Base-by-base conservation (phyloP, 306 rosid genomes). In the Ceratonia siliqua region DNA sequence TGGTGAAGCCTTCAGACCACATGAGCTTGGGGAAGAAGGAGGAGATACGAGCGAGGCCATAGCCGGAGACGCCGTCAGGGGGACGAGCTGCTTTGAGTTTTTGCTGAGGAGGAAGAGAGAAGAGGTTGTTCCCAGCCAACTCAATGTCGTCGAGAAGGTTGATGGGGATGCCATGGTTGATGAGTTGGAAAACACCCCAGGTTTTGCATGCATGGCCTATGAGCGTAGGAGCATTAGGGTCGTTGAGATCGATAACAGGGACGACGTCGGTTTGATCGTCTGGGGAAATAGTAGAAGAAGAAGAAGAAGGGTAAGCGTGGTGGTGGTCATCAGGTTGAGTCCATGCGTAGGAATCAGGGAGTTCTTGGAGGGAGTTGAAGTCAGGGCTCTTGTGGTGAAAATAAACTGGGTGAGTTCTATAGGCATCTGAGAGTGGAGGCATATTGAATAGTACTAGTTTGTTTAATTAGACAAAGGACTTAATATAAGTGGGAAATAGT, bases 1-100 rank as follows among this genome's bases (percentile, higher is more conserved):
- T 83, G 0, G 97, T 94, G 84, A 92, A 94, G 9, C 99, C 96
- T 46, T 94, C 99, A 0, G 93, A 92, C 99, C 97, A 92, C 99
- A 94, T 92, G 80, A 85, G 97, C 73, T 94, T 94, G 3, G 92
- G 82, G 86, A 94, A 94, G 82, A 94, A 94, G n/a, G 95, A 89
- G 17, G 95, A 89, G 68, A 94, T 88, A 22, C 97, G 89, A 22
- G 91, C 96, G 1, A 90, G 67, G 7, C 97, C 97, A 10, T 94
- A 94, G 49, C 99, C 97, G 0, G 96, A 72, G 61, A 87, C 75
- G 3, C 89, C 96, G 0, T 89, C 91, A 0, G 96, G 93, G 9
- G 92, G 64, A 6, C 97, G 96, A 35, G 95, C 87, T 0, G 92
- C 99, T 43, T 82, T 88, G 64, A 82, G 91, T 45, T 94, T 94